Evolutionary conservation across 768 basidiomycete genomes (phyloP), one percentile per base, ranked within the genome.

Genomic region (Cytidiella melzeri): DNA sequence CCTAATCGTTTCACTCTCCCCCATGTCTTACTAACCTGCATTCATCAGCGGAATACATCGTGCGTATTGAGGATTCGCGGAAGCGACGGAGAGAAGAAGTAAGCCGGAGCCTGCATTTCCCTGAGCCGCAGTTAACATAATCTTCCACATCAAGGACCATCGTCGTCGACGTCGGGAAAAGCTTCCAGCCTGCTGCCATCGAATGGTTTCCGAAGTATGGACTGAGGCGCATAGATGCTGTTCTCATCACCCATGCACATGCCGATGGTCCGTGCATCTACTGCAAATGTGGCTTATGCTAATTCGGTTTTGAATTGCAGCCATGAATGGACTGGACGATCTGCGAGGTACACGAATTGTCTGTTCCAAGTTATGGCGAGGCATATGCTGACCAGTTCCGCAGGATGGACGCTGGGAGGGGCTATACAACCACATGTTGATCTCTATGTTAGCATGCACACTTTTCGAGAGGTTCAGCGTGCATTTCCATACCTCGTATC

Each of bases 281-380:
- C n/a, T 4, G 26, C 27, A 20, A 7, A 20, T 25, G 21, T 43
- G 21, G n/a, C 50, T 24, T 45, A 21, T 20, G 18, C 10, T 18
- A 10, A 10, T 9, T 13, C 24, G 26, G 30, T 34, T 15, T 15
- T 34, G 30, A 34, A 45, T 25, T 43, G 19, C 46, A 75, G 92
- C 92, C 5, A 89, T 92, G 71, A 91, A 92, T 59, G 92, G 92
- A 3, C 66, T 95, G 49, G 92, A 95, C 67, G 92, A 95, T 64
- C 69, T 94, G 30, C 74, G 92, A 72, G 85, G 88, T 84, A 53
- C n/a, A n/a, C n/a, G n/a, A n/a, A n/a, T n/a, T n/a, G n/a, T n/a
- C n/a, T n/a, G n/a, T n/a, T n/a, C n/a, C n/a, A n/a, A n/a, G n/a
- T n/a, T n/a, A n/a, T n/a, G n/a, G n/a, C n/a, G n/a, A n/a, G n/a